Conservation (phyloP, 140 eudicot genomes). For the Bidens hawaiensis region DNA sequence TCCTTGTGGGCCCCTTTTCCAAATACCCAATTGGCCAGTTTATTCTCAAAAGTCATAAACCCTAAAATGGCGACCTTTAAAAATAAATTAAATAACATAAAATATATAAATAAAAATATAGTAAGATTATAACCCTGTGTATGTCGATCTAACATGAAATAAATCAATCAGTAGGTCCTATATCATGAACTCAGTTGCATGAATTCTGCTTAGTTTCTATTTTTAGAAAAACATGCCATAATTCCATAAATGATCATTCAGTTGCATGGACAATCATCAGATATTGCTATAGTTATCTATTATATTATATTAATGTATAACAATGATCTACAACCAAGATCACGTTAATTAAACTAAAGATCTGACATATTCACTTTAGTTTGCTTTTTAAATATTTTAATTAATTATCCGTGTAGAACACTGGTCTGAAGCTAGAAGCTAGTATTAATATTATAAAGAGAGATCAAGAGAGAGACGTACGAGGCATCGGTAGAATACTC, state of each 20-base stretch:
- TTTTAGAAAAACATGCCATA: constrained; percentile 4
- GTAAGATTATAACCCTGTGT: background rate
- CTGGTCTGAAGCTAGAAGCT: too few relatives aligned
- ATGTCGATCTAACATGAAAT: background rate
- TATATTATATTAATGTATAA: background rate
- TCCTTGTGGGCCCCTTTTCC: background rate
- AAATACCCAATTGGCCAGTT: background rate
- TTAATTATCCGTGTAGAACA: too few relatives aligned
- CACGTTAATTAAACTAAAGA: background rate
- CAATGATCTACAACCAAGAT: background rate
- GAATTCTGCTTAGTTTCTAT: constrained; percentile 15
- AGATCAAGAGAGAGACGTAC: background rate
- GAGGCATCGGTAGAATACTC: constrained; percentile 11
- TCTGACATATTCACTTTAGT: background rate
- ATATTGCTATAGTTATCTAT: background rate
- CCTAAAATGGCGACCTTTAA: constrained; percentile 14
- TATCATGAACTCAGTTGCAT: constrained; percentile 12
- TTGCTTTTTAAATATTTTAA: too few relatives aligned
- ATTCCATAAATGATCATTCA: too few relatives aligned
- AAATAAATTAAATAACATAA: background rate
- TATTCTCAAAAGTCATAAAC: background rate
- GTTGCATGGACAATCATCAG: background rate
- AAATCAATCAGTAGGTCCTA: too few relatives aligned
- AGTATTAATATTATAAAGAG: too few relatives aligned
- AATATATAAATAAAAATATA: background rate